These are phyloP conservation scores for Metschnikowia lunata DNA, from an alignment of 805 yeast species.

Conservation along the genomic window DNA sequence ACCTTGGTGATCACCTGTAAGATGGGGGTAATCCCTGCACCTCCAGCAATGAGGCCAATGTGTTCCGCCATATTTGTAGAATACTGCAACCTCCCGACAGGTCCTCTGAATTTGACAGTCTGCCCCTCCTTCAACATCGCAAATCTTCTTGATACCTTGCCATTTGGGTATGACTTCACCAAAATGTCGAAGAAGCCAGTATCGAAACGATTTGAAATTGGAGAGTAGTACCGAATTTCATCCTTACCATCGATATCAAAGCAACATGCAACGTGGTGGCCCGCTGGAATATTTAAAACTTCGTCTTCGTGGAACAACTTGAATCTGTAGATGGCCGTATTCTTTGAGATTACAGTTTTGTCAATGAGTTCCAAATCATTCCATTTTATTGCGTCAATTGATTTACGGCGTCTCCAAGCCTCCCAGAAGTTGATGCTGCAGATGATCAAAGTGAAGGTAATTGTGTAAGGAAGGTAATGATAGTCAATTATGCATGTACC, in stretches of 20 bases:
- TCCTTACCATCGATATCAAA: constrained; percentile 47
- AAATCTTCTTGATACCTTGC: constrained; percentile 62
- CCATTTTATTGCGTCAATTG: constrained; percentile 53
- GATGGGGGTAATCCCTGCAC: constrained; percentile 88
- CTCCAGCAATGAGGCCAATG: constrained; percentile 74
- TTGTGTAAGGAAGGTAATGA: constrained; percentile 45
- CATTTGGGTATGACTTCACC: constrained; percentile 71
- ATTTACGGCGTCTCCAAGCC: constrained; percentile 39
- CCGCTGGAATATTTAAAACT: constrained; percentile 62
- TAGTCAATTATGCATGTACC: constrained; percentile 56
- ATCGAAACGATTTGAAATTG: constrained; percentile 67
- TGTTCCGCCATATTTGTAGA: constrained; percentile 54
- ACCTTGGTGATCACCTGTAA: constrained; percentile 71
- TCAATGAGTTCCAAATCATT: constrained; percentile 65
- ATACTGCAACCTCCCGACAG: constrained; percentile 70
- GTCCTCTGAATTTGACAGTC: constrained; percentile 69
- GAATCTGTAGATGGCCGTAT: constrained; percentile 72
- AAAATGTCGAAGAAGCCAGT: constrained; percentile 71
- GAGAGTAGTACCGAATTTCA: constrained; percentile 66
- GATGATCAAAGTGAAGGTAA: constrained; percentile 31
- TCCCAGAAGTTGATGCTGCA: constrained; percentile 35
- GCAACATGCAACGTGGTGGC: constrained; percentile 68
- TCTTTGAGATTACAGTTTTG: constrained; percentile 66
- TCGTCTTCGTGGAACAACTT: constrained; percentile 58
- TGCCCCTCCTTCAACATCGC: constrained; percentile 64